phyloP scores from a whole-genome alignment of 169 alveolate genomes.

The Perkinsus marinus region DNA sequence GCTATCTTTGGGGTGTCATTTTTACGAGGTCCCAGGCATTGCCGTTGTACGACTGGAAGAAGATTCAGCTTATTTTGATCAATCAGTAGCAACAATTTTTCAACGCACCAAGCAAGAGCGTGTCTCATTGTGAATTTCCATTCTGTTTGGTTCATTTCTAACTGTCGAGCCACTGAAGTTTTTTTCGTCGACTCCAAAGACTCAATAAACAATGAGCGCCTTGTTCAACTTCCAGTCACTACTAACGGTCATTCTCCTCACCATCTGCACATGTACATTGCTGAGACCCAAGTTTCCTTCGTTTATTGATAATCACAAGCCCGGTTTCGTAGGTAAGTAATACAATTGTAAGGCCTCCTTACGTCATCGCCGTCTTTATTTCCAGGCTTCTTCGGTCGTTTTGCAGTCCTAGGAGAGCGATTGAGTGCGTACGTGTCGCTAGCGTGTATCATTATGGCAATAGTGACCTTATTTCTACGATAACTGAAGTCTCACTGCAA shows the following conservation, averaged over 20 bases:
- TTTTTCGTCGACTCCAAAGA: neutral
- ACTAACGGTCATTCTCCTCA: conserved; percentile 64
- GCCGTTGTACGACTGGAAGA: neutral
- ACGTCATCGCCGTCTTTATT: neutral
- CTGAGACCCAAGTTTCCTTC: conserved; percentile 71
- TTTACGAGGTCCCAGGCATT: neutral
- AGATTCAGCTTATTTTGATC: neutral
- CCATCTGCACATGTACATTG: conserved; percentile 85
- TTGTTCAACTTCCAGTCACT: conserved; percentile 78
- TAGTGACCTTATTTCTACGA: conserved; percentile 61
- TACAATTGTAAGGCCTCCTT: neutral
- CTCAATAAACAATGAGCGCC: conserved; percentile 75
- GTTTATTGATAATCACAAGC: conserved; percentile 56
- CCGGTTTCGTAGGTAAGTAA: conserved; percentile 47
- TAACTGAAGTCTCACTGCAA: conserved; percentile 20
- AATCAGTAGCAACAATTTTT: neutral
- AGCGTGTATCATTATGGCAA: conserved; percentile 69
- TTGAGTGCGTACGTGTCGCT: conserved; percentile 78
- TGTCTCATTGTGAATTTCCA: neutral
- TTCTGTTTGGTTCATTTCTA: neutral
- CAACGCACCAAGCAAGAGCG: neutral
- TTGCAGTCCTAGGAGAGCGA: conserved; percentile 90
- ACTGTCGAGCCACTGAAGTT: no score
- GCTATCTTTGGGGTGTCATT: conserved; percentile 8
- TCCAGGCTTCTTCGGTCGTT: conserved; percentile 77